A percentile compares a stretch with the other conserved stretches of the same genome.
Conservation (phyloP, 2,329 filamentous ascomycete genomes). For the Nemania sp. region DNA sequence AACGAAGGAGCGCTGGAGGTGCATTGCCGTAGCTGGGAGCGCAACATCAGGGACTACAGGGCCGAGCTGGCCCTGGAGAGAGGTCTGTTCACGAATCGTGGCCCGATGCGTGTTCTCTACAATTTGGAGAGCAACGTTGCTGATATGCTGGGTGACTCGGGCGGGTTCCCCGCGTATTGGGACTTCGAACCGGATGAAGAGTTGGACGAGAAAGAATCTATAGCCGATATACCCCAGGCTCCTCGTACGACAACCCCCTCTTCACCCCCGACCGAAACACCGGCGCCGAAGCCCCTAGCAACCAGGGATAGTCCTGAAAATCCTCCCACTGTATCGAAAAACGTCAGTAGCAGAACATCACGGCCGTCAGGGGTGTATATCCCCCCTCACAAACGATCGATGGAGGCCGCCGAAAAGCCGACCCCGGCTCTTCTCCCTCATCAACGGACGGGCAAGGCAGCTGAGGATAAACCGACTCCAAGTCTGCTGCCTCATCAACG, state of each 20-base stretch:
- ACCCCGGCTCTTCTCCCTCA: not conserved
- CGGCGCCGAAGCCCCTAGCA: too few relatives aligned
- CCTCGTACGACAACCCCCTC: too few relatives aligned
- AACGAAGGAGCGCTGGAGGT: not conserved
- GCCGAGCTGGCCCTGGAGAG: not conserved
- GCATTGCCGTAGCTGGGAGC: conserved; percentile 19
- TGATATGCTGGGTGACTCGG: conserved; percentile 11
- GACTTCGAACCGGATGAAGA: not conserved
- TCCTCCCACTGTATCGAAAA: not conserved
- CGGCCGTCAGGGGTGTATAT: not conserved
- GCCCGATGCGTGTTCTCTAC: not conserved
- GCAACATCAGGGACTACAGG: not conserved
- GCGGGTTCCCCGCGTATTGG: conserved; percentile 9
- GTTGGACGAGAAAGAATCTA: not conserved
- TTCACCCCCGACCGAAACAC: too few relatives aligned
- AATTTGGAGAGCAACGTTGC: not conserved
- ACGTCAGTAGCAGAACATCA: not conserved
- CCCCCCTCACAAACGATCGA: not conserved
- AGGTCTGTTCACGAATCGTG: not conserved
- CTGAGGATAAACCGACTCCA: too few relatives aligned
- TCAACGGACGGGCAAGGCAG: too few relatives aligned
- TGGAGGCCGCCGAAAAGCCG: not conserved
- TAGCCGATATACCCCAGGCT: too few relatives aligned
- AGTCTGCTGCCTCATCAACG: too few relatives aligned
- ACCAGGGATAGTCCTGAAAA: not conserved